phyloP scores from a whole-genome alignment of 2,329 filamentous ascomycete species.

The Hymenoscyphus linearis region DNA sequence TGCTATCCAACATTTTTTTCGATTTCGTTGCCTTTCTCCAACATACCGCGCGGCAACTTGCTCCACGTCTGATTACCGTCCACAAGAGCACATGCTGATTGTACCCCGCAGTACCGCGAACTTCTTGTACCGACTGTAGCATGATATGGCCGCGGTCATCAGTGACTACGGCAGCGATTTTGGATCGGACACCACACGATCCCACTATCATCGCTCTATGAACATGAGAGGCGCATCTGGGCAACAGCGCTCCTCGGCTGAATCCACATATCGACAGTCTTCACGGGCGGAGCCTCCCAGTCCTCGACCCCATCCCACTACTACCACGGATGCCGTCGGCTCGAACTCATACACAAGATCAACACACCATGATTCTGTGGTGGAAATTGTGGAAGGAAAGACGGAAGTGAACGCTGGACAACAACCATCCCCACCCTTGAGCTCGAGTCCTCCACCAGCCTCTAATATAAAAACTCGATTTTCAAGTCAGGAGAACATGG shows the following conservation, averaged over 20 bases:
- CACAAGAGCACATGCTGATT: constrained; percentile 19
- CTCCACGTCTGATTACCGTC: constrained; percentile 1
- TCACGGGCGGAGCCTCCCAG: constrained; percentile 27
- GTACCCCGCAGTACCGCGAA: constrained; percentile 22
- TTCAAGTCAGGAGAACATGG: constrained; percentile 28
- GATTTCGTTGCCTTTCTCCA: not conserved
- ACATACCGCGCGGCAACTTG: not conserved
- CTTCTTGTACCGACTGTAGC: constrained; percentile 18
- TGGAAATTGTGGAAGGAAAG: constrained; percentile 12
- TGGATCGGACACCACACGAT: constrained; percentile 65
- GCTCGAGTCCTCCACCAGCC: constrained; percentile 23
- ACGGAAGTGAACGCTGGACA: constrained; percentile 18
- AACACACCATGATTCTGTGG: constrained; percentile 10
- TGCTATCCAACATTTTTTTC: not conserved
- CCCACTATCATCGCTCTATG: constrained; percentile 40
- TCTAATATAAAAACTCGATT: constrained; percentile 22
- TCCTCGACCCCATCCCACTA: constrained; percentile 22
- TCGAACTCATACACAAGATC: constrained; percentile 18
- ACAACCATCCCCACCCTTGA: constrained; percentile 27
- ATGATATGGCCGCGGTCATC: constrained; percentile 57
- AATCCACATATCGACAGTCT: constrained; percentile 32
- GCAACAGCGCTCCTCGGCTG: constrained; percentile 42
- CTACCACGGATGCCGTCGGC: constrained; percentile 22
- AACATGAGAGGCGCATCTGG: constrained; percentile 57
- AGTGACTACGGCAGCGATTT: constrained; percentile 68